Percentiles rank a stretch among this genome's conserved stretches.
Evolutionary conservation across 257 asterid genomes (phyloP).

Genomic region (Linderniella brevidens): DNA sequence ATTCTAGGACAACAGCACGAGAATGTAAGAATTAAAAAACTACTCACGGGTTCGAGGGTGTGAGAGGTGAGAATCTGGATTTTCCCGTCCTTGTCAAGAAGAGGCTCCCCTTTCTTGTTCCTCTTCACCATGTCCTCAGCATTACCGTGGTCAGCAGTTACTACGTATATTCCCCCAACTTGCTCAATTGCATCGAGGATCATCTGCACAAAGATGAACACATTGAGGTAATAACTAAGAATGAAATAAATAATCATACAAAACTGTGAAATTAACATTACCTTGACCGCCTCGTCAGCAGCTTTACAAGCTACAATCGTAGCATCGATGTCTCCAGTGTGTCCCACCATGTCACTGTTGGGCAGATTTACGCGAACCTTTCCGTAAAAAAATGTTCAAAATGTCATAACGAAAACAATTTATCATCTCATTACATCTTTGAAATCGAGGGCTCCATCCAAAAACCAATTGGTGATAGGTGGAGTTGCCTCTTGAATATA

Average conservation of each 20-base stretch:
- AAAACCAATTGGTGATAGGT: too few species aligned
- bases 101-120: slow-evolving; percentile 91
- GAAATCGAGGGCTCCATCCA: too few species aligned
- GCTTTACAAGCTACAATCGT: slow-evolving; percentile 87
- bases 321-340: slow-evolving; percentile 90
- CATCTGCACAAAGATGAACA: slow-evolving; percentile 50
- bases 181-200: slow-evolving; percentile 80
- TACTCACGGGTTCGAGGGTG: slow-evolving; percentile 78
- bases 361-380: slow-evolving; percentile 90
- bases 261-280: slow-evolving; percentile 11
- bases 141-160: slow-evolving; percentile 97
- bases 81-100: slow-evolving; percentile 70
- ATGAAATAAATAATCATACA: slow-evolving; percentile 1
- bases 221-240: too few species aligned
- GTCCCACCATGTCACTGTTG: slow-evolving; percentile 95
- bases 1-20: too few species aligned
- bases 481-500: too few species aligned
- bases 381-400: neutral
- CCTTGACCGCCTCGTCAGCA: slow-evolving; percentile 94
- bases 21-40: neutral
- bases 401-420: neutral
- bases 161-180: slow-evolving; percentile 88
- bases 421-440: neutral
- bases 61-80: slow-evolving; percentile 87
- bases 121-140: slow-evolving; percentile 99